Evolutionary conservation across 371 early-diverging fungal genomes (phyloP).

Genomic region (Mucor racemosus): DNA sequence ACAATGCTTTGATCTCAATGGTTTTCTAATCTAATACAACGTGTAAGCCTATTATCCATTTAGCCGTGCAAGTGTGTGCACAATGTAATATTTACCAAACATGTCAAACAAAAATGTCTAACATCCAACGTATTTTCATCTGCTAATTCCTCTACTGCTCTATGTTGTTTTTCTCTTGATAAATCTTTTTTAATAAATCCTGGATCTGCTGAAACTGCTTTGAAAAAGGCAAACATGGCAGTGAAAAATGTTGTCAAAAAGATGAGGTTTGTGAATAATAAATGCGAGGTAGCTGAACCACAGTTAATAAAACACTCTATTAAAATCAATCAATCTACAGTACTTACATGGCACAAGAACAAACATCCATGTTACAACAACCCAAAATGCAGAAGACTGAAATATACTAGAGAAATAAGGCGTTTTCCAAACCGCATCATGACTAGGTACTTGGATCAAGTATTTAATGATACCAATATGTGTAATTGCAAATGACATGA

Average conservation of each 20-base stretch:
- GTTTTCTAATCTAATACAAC: constrained; percentile 68
- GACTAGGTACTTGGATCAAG: constrained; percentile 59
- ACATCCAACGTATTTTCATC: constrained; percentile 73
- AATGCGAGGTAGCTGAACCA: constrained; percentile 63
- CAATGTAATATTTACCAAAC: constrained; percentile 51
- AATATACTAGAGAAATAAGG: constrained; percentile 89
- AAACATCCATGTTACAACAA: constrained; percentile 65
- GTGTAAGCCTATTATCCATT: not conserved
- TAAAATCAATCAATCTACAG: constrained; percentile 19
- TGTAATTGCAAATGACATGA: constrained; percentile 56
- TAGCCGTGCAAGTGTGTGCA: not conserved
- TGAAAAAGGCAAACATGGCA: constrained; percentile 76
- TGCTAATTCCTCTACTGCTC: constrained; percentile 68
- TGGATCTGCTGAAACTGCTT: constrained; percentile 77
- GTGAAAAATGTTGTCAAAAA: constrained; percentile 61
- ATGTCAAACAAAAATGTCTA: constrained; percentile 84
- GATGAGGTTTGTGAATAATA: constrained; percentile 63
- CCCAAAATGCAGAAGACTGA: constrained; percentile 79
- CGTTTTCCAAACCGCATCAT: constrained; percentile 68
- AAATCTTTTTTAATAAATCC: constrained; percentile 73
- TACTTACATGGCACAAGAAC: constrained; percentile 42
- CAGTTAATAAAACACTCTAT: no score
- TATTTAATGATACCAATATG: constrained; percentile 67
- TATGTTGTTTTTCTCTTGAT: constrained; percentile 48
- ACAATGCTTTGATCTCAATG: constrained; percentile 98